These are phyloP conservation scores for Trichoderma guizhouense DNA, from an alignment of 2,329 filamentous ascomycete species.

Conservation along the genomic window DNA sequence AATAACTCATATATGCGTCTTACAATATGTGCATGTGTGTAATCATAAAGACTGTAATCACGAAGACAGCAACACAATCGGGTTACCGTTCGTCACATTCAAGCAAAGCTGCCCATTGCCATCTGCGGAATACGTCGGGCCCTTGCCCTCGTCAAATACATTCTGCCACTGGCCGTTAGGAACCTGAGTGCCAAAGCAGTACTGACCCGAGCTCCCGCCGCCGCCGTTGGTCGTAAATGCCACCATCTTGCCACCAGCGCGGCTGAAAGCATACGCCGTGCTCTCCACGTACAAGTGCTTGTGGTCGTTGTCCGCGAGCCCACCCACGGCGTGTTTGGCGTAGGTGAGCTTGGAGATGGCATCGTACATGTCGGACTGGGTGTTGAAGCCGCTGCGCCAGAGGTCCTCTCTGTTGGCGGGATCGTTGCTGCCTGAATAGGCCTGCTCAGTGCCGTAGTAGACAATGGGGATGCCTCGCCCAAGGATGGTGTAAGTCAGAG, in stretches of 20 bases:
- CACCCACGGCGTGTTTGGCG: conserved; percentile 44
- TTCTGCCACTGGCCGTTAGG: conserved; percentile 40
- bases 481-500: conserved; percentile 59
- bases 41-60: not conserved
- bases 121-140: conserved; percentile 36
- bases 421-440: conserved; percentile 47
- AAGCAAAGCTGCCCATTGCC: conserved; percentile 41
- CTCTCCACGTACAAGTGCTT: conserved; percentile 40
- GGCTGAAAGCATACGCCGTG: conserved; percentile 45
- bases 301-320: conserved; percentile 43
- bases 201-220: conserved; percentile 33
- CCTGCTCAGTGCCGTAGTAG: conserved; percentile 65
- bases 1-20: not conserved
- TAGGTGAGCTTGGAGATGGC: conserved; percentile 40
- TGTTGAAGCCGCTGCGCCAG: conserved; percentile 52
- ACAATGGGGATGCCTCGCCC: conserved; percentile 60
- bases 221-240: conserved; percentile 46
- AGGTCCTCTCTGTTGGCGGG: conserved; percentile 55
- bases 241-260: conserved; percentile 41
- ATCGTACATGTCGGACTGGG: conserved; percentile 45
- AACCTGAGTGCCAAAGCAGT: conserved; percentile 42
- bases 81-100: conserved; percentile 39
- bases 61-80: conserved; percentile 36
- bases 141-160: conserved; percentile 32
- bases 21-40: not conserved